Evolutionary conservation across 2,329 filamentous ascomycete species (phyloP).

Genomic region (Pseudohalonectria lignicola): DNA sequence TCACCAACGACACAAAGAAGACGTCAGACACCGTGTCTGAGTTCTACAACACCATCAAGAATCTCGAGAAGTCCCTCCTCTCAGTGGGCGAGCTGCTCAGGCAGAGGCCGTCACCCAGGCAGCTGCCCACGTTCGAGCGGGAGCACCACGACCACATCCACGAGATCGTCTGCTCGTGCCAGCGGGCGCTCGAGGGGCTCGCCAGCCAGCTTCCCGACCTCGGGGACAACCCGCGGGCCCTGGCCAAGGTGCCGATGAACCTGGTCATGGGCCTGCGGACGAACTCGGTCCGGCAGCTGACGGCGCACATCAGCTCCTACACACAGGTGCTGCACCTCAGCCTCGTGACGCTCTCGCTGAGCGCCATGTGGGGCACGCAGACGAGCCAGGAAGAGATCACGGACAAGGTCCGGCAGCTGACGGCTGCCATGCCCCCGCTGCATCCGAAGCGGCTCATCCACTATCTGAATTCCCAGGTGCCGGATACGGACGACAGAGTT

Average conservation of each 20-base stretch:
- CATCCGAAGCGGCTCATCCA: not conserved
- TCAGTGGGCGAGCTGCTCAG: not conserved
- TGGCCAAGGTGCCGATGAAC: too few relatives aligned
- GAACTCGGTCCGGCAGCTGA: slow-evolving; percentile 1
- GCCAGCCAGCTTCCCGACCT: not conserved
- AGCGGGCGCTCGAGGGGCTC: not conserved
- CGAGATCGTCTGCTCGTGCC: slow-evolving; percentile 1
- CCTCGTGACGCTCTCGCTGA: not conserved
- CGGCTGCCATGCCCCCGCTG: slow-evolving; percentile 1
- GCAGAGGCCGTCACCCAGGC: not conserved
- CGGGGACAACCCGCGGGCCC: too few relatives aligned
- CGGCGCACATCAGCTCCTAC: slow-evolving; percentile 1
- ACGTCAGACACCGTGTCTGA: not conserved
- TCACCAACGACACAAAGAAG: not conserved
- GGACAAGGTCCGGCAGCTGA: not conserved
- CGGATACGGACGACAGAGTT: not conserved
- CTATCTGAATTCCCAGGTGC: not conserved
- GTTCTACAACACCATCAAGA: not conserved
- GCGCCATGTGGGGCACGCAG: not conserved
- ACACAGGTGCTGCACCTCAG: slow-evolving; percentile 3
- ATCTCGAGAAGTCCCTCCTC: not conserved
- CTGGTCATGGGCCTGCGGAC: not conserved
- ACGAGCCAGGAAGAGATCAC: not conserved
- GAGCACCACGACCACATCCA: slow-evolving; percentile 1
- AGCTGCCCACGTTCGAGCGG: slow-evolving; percentile 1